These are phyloP conservation scores for Komagataella phaffii DNA, from an alignment of 805 yeast genomes.

Conservation along the genomic window DNA sequence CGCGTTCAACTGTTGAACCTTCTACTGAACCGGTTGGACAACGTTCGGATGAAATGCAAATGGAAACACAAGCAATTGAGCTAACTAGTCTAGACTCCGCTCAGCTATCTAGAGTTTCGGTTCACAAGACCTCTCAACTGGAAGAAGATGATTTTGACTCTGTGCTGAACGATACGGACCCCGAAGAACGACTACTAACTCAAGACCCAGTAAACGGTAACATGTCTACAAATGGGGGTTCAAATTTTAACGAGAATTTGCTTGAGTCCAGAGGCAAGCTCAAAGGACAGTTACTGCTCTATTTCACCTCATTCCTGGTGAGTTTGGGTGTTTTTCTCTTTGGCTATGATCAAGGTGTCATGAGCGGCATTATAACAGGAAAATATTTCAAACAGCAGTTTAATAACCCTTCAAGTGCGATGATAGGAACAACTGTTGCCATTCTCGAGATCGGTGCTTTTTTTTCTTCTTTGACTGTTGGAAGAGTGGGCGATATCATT, in stretches of 20 bases:
- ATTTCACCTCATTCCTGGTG: conserved; percentile 12
- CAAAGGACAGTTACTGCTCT: conserved; percentile 12
- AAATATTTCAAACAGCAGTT: conserved; percentile 55
- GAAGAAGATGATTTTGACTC: not conserved
- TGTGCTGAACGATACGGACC: not conserved
- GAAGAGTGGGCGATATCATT: conserved; percentile 57
- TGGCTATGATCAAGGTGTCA: conserved; percentile 66
- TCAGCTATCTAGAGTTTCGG: not conserved
- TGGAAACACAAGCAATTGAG: not conserved
- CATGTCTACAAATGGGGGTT: conserved; percentile 3
- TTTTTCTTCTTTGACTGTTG: conserved; percentile 59
- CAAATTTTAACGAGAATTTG: conserved; percentile 7
- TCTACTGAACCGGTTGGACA: not conserved
- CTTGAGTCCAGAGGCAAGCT: conserved; percentile 6
- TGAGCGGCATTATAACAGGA: conserved; percentile 73
- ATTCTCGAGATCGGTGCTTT: conserved; percentile 78
- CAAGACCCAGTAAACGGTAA: conserved; percentile 2
- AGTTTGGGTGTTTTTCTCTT: conserved; percentile 34
- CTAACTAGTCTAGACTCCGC: not conserved
- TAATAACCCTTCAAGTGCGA: conserved; percentile 53
- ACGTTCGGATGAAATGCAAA: not conserved
- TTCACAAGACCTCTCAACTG: not conserved
- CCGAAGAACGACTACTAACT: conserved; percentile 1
- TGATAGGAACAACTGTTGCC: conserved; percentile 75
- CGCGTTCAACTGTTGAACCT: not conserved